Base-by-base conservation (phyloP, 139 green algal species). In the Volvox africanus region DNA sequence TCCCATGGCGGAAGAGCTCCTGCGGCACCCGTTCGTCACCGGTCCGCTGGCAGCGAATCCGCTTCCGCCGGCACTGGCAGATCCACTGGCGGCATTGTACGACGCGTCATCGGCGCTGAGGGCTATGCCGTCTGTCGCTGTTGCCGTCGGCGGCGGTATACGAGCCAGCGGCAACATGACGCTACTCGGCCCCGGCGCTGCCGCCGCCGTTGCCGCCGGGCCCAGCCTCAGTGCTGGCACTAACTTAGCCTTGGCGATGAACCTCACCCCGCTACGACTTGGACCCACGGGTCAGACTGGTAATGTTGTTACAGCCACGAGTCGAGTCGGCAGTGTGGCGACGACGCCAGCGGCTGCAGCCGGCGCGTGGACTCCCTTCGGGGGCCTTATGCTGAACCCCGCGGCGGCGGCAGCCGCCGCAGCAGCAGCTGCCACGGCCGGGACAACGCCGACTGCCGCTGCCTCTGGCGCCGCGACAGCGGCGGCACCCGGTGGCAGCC, bases 21-120 rank as follows among this genome's bases (percentile, higher is more conserved):
- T 97, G 19, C 83, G 91, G 1, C 96, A 97, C 92, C 93, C 95
- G 28, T 97, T 97, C 86, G 91, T 97, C 37, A 89, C 69, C 69
- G 28, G 35, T 0, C 85, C 85, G 18, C 69, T 89, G 19, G 30
- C 69, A 3, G 65, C 65, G 37, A 82, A 33, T 28, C 85, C 85
- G 18, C 44, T 82, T 26, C 85, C 85, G 69, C 85, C 85, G 30
- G 85, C 85, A 1, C 68, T 89, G 18, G 37, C 19, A 24, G 85
- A 89, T 68, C 85, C 85, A 1, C 44, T 89, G 37, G 28, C 3
- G 14, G n/a, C 28, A 11, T 68, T 89, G 16, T 80, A 81, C 83
- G 82, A 88, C 62, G 17, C 61, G 5, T 78, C 62, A 0, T 35
- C 78, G 36, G 78, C 32, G 21, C 30, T 65, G 6, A 65, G 67